Conservation (phyloP, 2,329 filamentous ascomycete genomes). For the Sphaerulina musiva region DNA sequence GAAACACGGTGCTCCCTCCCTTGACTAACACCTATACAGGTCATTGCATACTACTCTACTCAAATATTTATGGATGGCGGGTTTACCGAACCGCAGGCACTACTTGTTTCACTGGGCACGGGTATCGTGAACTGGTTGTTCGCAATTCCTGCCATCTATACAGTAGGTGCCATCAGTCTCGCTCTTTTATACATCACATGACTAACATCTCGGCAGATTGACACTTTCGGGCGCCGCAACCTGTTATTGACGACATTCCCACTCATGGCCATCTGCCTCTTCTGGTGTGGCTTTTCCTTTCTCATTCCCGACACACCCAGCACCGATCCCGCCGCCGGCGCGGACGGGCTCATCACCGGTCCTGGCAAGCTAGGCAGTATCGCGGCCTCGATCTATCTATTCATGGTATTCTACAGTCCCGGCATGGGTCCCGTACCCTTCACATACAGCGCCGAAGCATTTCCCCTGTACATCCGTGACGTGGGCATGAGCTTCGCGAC, state of each 20-base stretch:
- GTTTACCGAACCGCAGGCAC: constrained; percentile 21
- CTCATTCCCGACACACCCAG: constrained; percentile 28
- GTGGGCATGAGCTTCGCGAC: constrained; percentile 41
- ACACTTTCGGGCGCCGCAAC: constrained; percentile 41
- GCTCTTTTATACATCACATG: neutral
- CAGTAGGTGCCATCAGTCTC: constrained; percentile 16
- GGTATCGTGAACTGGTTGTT: constrained; percentile 25
- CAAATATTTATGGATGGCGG: constrained; percentile 27
- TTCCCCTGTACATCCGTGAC: constrained; percentile 40
- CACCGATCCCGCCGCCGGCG: constrained; percentile 1
- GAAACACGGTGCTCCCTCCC: neutral
- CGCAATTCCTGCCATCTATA: constrained; percentile 18
- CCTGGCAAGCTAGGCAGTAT: constrained; percentile 34
- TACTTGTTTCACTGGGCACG: constrained; percentile 30
- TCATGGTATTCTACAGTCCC: constrained; percentile 32
- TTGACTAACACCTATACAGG: constrained; percentile 10
- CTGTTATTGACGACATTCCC: constrained; percentile 42
- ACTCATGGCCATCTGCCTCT: constrained; percentile 42
- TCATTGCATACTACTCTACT: constrained; percentile 32
- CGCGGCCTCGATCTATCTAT: constrained; percentile 34
- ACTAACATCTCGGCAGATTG: constrained; percentile 30
- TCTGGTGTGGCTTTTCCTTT: constrained; percentile 42
- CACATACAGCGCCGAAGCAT: constrained; percentile 42
- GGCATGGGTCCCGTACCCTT: constrained; percentile 43
- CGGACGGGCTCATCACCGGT: constrained; percentile 10